phyloP scores from a whole-genome alignment of 1,139 yeast species.

The Taphrina confusa region DNA sequence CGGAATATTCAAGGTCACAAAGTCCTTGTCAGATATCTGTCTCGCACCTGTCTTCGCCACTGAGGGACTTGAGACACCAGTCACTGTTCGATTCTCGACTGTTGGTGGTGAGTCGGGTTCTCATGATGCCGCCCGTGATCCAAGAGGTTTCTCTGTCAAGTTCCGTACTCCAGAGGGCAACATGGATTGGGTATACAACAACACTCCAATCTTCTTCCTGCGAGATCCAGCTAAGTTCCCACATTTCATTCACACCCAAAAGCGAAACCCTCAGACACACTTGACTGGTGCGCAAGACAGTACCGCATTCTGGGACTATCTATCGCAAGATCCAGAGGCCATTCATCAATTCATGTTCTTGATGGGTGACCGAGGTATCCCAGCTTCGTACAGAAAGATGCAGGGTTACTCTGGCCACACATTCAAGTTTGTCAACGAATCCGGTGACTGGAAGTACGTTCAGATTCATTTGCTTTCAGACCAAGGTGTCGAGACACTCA shows the following conservation, averaged over 20 bases:
- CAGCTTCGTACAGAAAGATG: slow-evolving; percentile 64
- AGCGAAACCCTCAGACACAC: slow-evolving; percentile 81
- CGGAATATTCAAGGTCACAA: slow-evolving; percentile 78
- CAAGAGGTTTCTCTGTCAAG: slow-evolving; percentile 82
- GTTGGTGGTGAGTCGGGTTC: slow-evolving; percentile 88
- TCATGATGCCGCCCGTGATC: slow-evolving; percentile 85
- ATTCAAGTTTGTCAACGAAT: slow-evolving; percentile 65
- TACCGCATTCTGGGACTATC: slow-evolving; percentile 68
- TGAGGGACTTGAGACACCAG: slow-evolving; percentile 73
- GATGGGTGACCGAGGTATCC: slow-evolving; percentile 74
- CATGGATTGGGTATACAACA: slow-evolving; percentile 84
- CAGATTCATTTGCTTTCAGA: slow-evolving; percentile 66
- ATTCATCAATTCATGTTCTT: slow-evolving; percentile 64
- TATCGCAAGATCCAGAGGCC: slow-evolving; percentile 62
- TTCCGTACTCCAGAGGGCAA: slow-evolving; percentile 86
- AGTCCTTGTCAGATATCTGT: slow-evolving; percentile 74
- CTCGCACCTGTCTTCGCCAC: slow-evolving; percentile 69
- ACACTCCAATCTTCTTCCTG: slow-evolving; percentile 83
- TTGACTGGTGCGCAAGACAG: slow-evolving; percentile 61
- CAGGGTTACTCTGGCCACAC: slow-evolving; percentile 71
- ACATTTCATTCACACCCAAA: slow-evolving; percentile 84
- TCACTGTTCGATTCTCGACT: slow-evolving; percentile 78
- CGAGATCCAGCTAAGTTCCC: slow-evolving; percentile 89
- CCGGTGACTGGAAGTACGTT: slow-evolving; percentile 66
- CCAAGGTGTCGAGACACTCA: slow-evolving; percentile 62